These are phyloP conservation scores for Lasiodiplodia gonubiensis DNA, from an alignment of 2,329 filamentous ascomycete genomes.

Conservation along the genomic window DNA sequence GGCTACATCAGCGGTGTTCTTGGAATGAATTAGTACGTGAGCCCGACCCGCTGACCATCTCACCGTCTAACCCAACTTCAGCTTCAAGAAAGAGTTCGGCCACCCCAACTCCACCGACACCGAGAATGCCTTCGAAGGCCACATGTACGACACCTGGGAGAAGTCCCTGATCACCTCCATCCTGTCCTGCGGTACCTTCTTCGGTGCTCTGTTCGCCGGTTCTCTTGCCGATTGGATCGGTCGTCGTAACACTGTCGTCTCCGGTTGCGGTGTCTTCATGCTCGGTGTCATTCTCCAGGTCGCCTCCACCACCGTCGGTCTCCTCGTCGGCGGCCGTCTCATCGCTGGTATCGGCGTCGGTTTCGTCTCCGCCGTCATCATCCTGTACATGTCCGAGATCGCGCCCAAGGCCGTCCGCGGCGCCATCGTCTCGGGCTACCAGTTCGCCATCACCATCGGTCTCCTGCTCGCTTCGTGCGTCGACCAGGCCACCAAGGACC, in stretches of 20 bases:
- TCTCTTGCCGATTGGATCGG: slow-evolving; percentile 70
- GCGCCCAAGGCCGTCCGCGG: slow-evolving; percentile 66
- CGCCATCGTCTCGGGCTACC: slow-evolving; percentile 71
- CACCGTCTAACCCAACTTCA: neutral
- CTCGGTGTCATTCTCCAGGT: slow-evolving; percentile 64
- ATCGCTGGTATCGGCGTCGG: slow-evolving; percentile 77
- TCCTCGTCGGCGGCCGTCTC: slow-evolving; percentile 74
- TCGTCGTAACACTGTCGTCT: slow-evolving; percentile 67
- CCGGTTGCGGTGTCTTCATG: slow-evolving; percentile 66
- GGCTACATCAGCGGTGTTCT: slow-evolving; percentile 74
- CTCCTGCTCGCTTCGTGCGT: slow-evolving; percentile 76
- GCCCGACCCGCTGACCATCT: slow-evolving; percentile 25
- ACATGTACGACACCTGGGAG: slow-evolving; percentile 55
- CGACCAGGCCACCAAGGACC: slow-evolving; percentile 71
- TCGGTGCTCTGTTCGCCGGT: slow-evolving; percentile 66
- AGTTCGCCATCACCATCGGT: slow-evolving; percentile 83
- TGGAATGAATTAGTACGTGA: slow-evolving; percentile 45
- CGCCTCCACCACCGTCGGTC: slow-evolving; percentile 62
- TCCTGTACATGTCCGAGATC: slow-evolving; percentile 83
- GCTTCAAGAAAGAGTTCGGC: slow-evolving; percentile 70
- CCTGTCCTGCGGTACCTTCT: slow-evolving; percentile 77
- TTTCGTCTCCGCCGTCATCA: slow-evolving; percentile 68
- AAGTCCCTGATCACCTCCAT: slow-evolving; percentile 74
- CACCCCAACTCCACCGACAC: slow-evolving; percentile 57
- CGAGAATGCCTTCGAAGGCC: slow-evolving; percentile 63